Evolutionary conservation across 179 eudicot species (phyloP).

Genomic region (Patellifolia procumbens): DNA sequence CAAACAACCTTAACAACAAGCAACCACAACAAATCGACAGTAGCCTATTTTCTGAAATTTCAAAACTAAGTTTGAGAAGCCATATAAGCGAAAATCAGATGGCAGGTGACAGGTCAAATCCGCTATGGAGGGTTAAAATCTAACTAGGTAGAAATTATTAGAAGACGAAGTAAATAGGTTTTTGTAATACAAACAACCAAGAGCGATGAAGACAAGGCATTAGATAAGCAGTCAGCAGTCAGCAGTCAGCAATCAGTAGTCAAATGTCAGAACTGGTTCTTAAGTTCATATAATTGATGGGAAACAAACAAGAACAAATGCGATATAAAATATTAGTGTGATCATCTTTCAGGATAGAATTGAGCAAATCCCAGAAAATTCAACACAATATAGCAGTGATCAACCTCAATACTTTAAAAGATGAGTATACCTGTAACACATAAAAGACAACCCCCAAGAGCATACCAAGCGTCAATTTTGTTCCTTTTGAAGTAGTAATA

Average conservation of each 20-base stretch:
- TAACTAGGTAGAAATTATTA: neutral
- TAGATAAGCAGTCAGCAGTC: neutral
- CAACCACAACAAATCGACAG: too few relatives aligned
- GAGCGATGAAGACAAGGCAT: neutral
- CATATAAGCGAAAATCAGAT: neutral
- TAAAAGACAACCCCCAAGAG: slow-evolving; percentile 94
- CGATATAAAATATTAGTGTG: neutral
- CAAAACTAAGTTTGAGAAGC: too few relatives aligned
- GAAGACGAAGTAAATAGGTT: neutral
- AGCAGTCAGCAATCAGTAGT: neutral
- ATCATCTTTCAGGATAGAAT: neutral
- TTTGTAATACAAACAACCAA: neutral
- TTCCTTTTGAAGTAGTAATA: slow-evolving; percentile 86
- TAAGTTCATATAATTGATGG: neutral
- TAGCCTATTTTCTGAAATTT: too few relatives aligned
- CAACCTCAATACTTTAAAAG: neutral
- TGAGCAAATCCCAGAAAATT: neutral
- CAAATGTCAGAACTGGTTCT: neutral
- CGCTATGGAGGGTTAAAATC: neutral
- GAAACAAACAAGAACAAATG: too few relatives aligned
- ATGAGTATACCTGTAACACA: slow-evolving; percentile 84
- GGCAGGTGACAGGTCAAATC: neutral
- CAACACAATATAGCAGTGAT: neutral
- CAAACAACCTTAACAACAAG: too few relatives aligned
- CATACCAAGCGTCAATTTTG: slow-evolving; percentile 82